Evolutionary conservation across 2,329 filamentous ascomycete species (phyloP).

Genomic region (Pseudogymnoascus sp.): DNA sequence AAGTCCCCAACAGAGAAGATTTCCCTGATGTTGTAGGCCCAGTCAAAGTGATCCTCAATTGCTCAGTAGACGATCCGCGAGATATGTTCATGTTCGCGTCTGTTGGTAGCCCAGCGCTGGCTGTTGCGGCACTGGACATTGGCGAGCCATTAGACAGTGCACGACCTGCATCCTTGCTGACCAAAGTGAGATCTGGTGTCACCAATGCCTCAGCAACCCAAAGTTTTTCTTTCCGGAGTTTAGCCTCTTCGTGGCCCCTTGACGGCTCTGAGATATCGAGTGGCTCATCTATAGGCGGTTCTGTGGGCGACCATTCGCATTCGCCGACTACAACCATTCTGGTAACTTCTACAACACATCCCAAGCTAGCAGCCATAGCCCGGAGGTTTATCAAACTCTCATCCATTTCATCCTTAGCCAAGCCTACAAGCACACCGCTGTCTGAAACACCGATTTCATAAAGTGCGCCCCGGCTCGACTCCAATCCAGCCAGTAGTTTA

Average conservation of each 20-base stretch:
- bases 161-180: neutral
- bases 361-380: constrained; percentile 87
- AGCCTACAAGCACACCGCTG: constrained; percentile 80
- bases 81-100: neutral
- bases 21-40: constrained; percentile 90
- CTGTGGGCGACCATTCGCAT: constrained; percentile 56
- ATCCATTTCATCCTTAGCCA: constrained; percentile 84
- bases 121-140: neutral
- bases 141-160: neutral
- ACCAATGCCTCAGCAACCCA: constrained; percentile 88
- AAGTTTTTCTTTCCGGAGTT: constrained; percentile 47
- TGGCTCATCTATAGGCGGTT: constrained; percentile 13
- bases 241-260: constrained; percentile 16
- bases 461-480: constrained; percentile 85
- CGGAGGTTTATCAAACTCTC: constrained; percentile 80
- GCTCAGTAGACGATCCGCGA: constrained; percentile 49
- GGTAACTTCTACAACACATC: constrained; percentile 74
- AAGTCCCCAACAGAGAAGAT: constrained; percentile 77
- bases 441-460: constrained; percentile 97
- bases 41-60: constrained; percentile 78
- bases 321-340: constrained; percentile 78
- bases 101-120: neutral
- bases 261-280: constrained; percentile 18
- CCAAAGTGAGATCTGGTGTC: constrained; percentile 56
- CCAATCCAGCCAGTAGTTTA: constrained; percentile 67